Conservation (phyloP, 192 early-diverging fungal species). For the Coemansia sp. region DNA sequence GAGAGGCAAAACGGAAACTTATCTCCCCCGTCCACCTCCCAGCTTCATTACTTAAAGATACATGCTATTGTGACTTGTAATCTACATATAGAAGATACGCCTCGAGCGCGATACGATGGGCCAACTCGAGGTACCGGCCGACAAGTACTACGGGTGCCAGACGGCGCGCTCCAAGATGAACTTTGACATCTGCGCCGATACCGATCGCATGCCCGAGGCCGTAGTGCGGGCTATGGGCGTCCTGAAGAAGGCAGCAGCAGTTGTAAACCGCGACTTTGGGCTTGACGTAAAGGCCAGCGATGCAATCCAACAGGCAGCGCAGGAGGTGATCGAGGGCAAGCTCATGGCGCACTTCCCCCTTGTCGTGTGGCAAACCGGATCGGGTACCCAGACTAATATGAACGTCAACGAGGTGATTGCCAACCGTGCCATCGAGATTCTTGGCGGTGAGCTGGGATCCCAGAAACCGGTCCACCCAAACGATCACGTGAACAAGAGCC, state of each 20-base stretch:
- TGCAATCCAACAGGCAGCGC: conserved; percentile 84
- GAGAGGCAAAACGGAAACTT: not conserved
- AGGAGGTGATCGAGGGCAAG: conserved; percentile 91
- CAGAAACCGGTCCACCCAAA: conserved; percentile 98
- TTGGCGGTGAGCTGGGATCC: conserved; percentile 86
- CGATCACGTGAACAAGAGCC: conserved; percentile 99
- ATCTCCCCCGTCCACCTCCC: not conserved
- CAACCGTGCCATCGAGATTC: conserved; percentile 95
- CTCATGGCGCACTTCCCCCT: conserved; percentile 96
- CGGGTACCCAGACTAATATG: conserved; percentile 99
- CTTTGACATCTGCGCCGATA: conserved; percentile 93
- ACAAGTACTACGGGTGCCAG: conserved; percentile 97
- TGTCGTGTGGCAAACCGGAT: conserved; percentile 98
- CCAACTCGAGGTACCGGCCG: conserved; percentile 89
- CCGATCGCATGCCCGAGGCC: conserved; percentile 93
- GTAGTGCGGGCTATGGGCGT: conserved; percentile 95
- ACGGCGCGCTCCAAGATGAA: conserved; percentile 95
- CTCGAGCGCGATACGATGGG: conserved; percentile 90
- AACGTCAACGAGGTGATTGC: conserved; percentile 97
- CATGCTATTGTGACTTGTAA: not conserved
- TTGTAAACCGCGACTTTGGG: conserved; percentile 90
- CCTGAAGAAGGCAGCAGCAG: conserved; percentile 92
- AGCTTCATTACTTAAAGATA: not conserved
- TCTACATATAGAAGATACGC: conserved; percentile 55
- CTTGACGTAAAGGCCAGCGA: conserved; percentile 79